These are phyloP conservation scores for Hordeum marinum DNA, from an alignment of 176 grass and related monocot species.

Conservation along the genomic window DNA sequence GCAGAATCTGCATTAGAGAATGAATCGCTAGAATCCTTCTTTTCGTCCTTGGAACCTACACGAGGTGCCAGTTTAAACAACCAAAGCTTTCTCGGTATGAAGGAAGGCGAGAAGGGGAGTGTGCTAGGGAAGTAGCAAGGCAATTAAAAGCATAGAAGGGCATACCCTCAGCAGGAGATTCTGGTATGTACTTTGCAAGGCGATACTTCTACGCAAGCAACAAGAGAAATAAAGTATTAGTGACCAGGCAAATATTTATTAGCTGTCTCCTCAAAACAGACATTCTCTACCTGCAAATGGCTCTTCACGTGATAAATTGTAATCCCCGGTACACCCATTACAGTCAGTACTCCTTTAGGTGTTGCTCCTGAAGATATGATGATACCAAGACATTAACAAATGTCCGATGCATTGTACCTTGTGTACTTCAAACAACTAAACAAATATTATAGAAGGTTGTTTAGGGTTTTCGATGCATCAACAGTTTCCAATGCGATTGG, in stretches of 20 bases:
- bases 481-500: constrained; percentile 41
- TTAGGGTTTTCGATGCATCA: constrained; percentile 14
- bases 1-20: constrained; percentile 68
- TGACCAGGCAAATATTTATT: constrained; percentile 3
- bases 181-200: constrained; percentile 95
- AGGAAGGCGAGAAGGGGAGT: neutral
- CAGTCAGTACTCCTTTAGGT: constrained; percentile 95
- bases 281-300: constrained; percentile 73
- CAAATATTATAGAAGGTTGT: neutral
- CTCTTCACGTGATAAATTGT: constrained; percentile 99
- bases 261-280: constrained; percentile 3
- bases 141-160: constrained; percentile 25
- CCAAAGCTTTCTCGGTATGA: constrained; percentile 9
- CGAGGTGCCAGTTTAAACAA: neutral
- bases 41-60: constrained; percentile 87
- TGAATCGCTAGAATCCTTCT: constrained; percentile 75
- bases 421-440: constrained; percentile 18
- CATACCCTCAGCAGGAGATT: constrained; percentile 78
- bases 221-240: constrained; percentile 25
- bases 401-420: neutral
- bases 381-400: neutral
- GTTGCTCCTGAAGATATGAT: constrained; percentile 75
- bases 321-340: constrained; percentile 97
- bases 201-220: constrained; percentile 75
- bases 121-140: constrained; percentile 13